These are phyloP conservation scores for Ambrosia trifida DNA, from an alignment of 129 eudicot species.

Conservation along the genomic window DNA sequence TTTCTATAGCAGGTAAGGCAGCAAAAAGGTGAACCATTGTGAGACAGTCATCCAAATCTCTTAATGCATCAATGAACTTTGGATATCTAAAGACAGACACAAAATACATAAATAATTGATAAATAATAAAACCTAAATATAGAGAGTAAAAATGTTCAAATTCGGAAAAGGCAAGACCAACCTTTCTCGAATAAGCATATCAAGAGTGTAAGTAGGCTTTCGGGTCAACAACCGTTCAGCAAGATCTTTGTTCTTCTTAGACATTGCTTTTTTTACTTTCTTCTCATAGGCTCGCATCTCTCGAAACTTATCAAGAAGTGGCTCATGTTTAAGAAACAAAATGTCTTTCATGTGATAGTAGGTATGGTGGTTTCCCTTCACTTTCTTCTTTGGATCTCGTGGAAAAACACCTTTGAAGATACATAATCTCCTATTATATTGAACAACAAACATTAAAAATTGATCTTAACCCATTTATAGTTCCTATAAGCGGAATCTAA, in stretches of 20 bases:
- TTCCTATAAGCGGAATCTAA: too few relatives aligned
- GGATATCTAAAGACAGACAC: conserved; percentile 52
- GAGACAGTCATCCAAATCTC: conserved; percentile 85
- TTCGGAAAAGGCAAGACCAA: conserved; percentile 5
- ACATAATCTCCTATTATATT: conserved; percentile 61
- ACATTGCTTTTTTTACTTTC: conserved; percentile 62
- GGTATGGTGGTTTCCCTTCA: conserved; percentile 90
- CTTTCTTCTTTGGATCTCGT: conserved; percentile 94
- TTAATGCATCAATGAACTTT: conserved; percentile 67
- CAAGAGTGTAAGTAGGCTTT: conserved; percentile 58
- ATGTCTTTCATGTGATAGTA: conserved; percentile 87
- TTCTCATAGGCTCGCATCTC: conserved; percentile 67
- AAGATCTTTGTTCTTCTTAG: conserved; percentile 73
- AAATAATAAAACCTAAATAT: not conserved
- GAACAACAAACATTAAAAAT: not conserved
- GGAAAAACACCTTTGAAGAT: conserved; percentile 86
- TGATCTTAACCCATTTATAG: too few relatives aligned
- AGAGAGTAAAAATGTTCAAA: not conserved
- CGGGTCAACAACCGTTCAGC: conserved; percentile 55
- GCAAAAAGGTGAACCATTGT: conserved; percentile 88
- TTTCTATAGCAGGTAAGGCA: conserved; percentile 72
- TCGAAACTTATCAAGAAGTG: conserved; percentile 64
- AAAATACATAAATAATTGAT: not conserved
- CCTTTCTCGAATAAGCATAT: conserved; percentile 70
- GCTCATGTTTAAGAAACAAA: conserved; percentile 73